Percentiles rank a stretch among this genome's conserved stretches.
Conservation (phyloP, 345 rosid genomes). For the Eucalyptus polyanthemos region DNA sequence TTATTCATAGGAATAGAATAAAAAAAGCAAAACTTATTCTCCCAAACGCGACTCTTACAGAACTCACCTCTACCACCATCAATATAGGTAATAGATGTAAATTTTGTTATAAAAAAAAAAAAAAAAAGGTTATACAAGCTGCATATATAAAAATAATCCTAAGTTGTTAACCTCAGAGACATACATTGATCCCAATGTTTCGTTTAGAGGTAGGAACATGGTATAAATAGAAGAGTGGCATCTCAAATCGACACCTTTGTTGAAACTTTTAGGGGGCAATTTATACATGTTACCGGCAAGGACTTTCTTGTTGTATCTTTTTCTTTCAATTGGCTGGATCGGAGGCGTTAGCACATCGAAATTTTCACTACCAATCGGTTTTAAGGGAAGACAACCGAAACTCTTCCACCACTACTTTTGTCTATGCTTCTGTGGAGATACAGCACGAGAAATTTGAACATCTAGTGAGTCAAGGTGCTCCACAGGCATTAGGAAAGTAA, state of each 20-base stretch:
- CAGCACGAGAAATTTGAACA: not conserved
- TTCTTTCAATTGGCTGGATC: not conserved
- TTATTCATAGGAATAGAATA: rapidly evolving
- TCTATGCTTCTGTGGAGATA: not conserved
- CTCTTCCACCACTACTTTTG: not conserved
- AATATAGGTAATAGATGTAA: not conserved
- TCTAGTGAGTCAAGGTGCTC: not conserved
- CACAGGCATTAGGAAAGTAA: not conserved
- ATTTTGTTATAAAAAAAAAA: not conserved
- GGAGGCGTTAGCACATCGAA: not conserved
- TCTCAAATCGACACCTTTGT: not conserved
- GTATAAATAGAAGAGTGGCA: not conserved
- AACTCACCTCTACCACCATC: not conserved
- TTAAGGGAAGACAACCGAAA: not conserved
- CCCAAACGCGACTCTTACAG: too few species aligned
- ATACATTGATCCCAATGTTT: not conserved
- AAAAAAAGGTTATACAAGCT: not conserved
- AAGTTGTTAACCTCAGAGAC: not conserved
- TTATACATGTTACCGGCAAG: not conserved
- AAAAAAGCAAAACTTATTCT: too few species aligned
- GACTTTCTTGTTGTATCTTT: not conserved
- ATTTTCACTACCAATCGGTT: not conserved
- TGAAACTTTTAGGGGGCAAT: not conserved
- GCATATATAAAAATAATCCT: not conserved
- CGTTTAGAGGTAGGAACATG: not conserved